Base-by-base conservation (phyloP, 1,139 yeast genomes). In the Kodamaea plutei region DNA sequence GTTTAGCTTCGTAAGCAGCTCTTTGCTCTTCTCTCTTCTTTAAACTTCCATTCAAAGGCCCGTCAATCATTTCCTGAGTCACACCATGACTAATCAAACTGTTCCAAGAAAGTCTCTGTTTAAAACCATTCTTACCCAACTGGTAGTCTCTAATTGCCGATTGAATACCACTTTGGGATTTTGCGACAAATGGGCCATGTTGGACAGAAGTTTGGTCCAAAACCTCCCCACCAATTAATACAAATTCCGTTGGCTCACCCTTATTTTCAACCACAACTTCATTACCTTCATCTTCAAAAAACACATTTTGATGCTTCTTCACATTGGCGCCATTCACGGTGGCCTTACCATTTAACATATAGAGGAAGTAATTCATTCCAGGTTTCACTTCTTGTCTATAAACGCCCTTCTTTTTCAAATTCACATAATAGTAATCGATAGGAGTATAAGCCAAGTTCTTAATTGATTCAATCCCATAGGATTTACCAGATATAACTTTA, bases 361-460 rank as follows among this genome's bases (percentile, higher is more conserved):
- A 87, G 34, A 84, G 48, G 58, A 88, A 85, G 20, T 78, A 76
- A 55, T 84, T 88, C 69, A 72, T 84, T 39, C 71, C 76, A 3
- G 52, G 45, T 10, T 84, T 79, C 35, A 87, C 63, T 22, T 63
- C 64, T 55, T 87, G 95, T 23, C 57, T 55, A 45, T 81, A 78
- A 15, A 57, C 57, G 27, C 85, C 87, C 31, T 89, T 93, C 5
- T 85, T 81, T 47, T 77, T 68, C 38, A 84, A 65, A n/a, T 61
- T 68, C 49, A 65, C 79, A 49, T 83, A 82, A 50, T 84, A 80
- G 58, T 78, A 83, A 49, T 82, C 75, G 24, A 88, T 74, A 15
- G 95, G 94, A 3, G 94, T 84, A 52, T 82, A 81, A 2, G 96
- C 94, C 48, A 87, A 68, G 42, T 83, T 88, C 47, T 78, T 72